Percentiles rank a stretch among this genome's conserved stretches.
Conservation (phyloP, 139 green algal genomes). For the Picochlorum sp. region DNA sequence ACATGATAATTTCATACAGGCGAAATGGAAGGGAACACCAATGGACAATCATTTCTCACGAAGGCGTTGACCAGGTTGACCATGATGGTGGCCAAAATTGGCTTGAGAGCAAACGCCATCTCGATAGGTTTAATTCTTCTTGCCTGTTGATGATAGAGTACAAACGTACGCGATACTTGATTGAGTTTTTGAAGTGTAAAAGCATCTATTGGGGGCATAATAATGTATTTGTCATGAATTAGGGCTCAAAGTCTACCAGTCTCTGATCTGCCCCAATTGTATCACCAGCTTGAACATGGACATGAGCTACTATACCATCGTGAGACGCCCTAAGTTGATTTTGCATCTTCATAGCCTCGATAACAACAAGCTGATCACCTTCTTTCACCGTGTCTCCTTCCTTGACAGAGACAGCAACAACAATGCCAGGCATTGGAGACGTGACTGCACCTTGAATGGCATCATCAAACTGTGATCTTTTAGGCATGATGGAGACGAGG, state of each 20-base stretch:
- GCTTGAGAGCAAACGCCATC: too few species aligned
- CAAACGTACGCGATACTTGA: too few species aligned
- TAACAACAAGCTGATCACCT: constrained; percentile 46
- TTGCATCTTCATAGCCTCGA: constrained; percentile 59
- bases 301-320: constrained; percentile 21
- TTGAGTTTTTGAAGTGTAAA: too few species aligned
- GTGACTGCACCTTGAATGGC: constrained; percentile 10
- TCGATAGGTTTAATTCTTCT: too few species aligned
- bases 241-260: constrained; percentile 36
- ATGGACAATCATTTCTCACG: too few species aligned
- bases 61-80: too few species aligned
- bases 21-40: too few species aligned
- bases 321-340: constrained; percentile 32
- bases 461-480: neutral
- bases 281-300: constrained; percentile 23
- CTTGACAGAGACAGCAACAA: constrained; percentile 21
- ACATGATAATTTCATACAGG: too few species aligned
- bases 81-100: too few species aligned
- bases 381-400: constrained; percentile 21
- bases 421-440: constrained; percentile 39
- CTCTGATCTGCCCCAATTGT: constrained; percentile 34
- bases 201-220: too few species aligned
- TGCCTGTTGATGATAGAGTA: too few species aligned
- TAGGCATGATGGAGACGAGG: constrained; percentile 14
- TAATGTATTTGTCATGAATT: too few species aligned